Conservation (phyloP, 192 early-diverging fungal genomes). For the Podochytrium sp. region DNA sequence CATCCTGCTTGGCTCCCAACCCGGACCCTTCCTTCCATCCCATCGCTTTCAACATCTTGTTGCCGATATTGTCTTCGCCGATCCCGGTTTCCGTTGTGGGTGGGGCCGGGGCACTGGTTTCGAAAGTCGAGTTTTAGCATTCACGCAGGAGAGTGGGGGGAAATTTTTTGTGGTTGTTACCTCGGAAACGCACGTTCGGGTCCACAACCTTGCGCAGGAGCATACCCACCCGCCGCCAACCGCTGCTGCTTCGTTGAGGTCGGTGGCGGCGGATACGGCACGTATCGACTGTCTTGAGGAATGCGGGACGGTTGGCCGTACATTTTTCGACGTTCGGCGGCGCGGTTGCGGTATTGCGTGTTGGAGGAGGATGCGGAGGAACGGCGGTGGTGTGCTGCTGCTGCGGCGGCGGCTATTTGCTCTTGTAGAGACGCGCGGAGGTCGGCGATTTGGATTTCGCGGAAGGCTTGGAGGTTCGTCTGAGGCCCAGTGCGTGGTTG, state of each 20-base stretch:
- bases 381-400: too few relatives aligned
- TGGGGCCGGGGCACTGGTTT: slow-evolving; percentile 1
- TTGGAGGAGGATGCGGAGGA: too few relatives aligned
- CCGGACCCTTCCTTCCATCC: slow-evolving; percentile 69
- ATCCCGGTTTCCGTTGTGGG: slow-evolving; percentile 29
- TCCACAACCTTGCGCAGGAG: slow-evolving; percentile 16
- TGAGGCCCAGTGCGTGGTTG: too few relatives aligned
- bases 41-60: slow-evolving; percentile 62
- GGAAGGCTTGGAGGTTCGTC: slow-evolving; percentile 34
- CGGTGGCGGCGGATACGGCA: background rate
- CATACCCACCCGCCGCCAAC: background rate
- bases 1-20: slow-evolving; percentile 51
- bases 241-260: background rate
- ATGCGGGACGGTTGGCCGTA: slow-evolving; percentile 61
- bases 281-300: slow-evolving; percentile 12
- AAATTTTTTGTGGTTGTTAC: slow-evolving; percentile 4
- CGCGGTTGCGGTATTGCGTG: slow-evolving; percentile 58
- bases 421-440: background rate
- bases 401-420: slow-evolving; percentile 16
- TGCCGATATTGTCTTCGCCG: slow-evolving; percentile 65
- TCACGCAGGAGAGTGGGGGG: too few relatives aligned
- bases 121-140: background rate
- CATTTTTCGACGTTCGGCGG: slow-evolving; percentile 64
- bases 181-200: slow-evolving; percentile 16
- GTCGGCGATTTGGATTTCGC: slow-evolving; percentile 21